A percentile compares a stretch with the other conserved stretches of the same genome.
Conservation (phyloP, 2,329 filamentous ascomycete genomes). For the Huntiella decipiens region DNA sequence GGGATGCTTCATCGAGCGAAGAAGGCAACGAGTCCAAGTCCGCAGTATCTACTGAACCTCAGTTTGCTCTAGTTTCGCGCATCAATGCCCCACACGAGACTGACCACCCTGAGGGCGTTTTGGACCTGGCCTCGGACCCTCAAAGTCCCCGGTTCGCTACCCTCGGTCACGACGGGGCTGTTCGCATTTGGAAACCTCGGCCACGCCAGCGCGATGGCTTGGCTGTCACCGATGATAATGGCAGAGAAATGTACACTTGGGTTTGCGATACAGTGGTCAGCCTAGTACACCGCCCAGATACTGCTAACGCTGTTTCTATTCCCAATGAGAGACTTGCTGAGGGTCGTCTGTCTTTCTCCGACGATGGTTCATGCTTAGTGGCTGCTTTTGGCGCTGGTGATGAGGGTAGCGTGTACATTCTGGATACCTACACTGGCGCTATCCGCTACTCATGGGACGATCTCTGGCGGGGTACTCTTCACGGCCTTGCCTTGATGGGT, state of each 20-base stretch:
- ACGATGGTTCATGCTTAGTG: constrained; percentile 70
- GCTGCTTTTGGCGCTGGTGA: constrained; percentile 37
- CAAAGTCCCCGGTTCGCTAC: constrained; percentile 58
- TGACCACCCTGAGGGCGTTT: constrained; percentile 35
- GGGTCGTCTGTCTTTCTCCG: constrained; percentile 58
- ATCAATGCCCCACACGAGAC: constrained; percentile 66
- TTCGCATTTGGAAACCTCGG: constrained; percentile 68
- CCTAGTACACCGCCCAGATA: constrained; percentile 23
- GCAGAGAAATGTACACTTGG: constrained; percentile 53
- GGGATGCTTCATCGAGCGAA: constrained; percentile 28
- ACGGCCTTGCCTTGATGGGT: constrained; percentile 51
- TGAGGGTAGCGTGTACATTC: constrained; percentile 49
- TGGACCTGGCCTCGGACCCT: constrained; percentile 57
- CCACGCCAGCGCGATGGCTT: constrained; percentile 49
- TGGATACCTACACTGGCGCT: constrained; percentile 51
- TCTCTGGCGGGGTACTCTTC: constrained; percentile 45
- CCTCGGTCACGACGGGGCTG: constrained; percentile 58
- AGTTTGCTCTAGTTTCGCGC: constrained; percentile 61
- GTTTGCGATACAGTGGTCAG: constrained; percentile 41
- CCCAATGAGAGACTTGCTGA: constrained; percentile 21
- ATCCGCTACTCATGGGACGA: constrained; percentile 49
- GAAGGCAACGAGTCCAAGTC: background rate
- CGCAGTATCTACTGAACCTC: constrained; percentile 6
- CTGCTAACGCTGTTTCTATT: constrained; percentile 16
- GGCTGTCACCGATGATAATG: constrained; percentile 37